These are phyloP conservation scores for Smallanthus sonchifolius DNA, from an alignment of 129 eudicot genomes.

Conservation along the genomic window DNA sequence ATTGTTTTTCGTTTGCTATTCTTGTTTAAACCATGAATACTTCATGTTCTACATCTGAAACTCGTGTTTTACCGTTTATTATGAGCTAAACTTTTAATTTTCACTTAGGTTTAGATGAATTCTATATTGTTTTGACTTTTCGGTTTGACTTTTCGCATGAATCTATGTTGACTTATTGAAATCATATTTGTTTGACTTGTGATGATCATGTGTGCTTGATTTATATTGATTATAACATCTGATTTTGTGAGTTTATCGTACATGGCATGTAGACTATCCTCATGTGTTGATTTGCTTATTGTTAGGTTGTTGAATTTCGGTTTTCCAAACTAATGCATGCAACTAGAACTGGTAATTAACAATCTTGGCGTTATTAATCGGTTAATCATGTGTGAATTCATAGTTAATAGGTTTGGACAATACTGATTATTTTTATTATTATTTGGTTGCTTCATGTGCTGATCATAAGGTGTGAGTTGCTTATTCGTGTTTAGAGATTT, in stretches of 20 bases:
- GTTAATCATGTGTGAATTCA: not conserved
- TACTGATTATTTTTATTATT: not conserved
- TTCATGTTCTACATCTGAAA: too few species aligned
- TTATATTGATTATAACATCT: not conserved
- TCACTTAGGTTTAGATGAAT: not conserved
- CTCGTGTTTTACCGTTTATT: too few species aligned
- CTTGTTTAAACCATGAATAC: too few species aligned
- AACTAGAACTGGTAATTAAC: not conserved
- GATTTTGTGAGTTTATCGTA: not conserved
- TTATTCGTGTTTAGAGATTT: not conserved
- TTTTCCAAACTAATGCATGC: not conserved
- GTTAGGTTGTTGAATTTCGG: not conserved
- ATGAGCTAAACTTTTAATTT: too few species aligned
- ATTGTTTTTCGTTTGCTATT: too few species aligned
- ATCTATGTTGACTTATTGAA: not conserved
- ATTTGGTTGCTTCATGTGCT: not conserved
- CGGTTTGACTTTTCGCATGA: not conserved
- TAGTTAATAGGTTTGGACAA: not conserved
- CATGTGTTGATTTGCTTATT: not conserved
- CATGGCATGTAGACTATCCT: not conserved
- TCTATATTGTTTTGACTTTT: not conserved
- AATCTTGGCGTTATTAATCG: not conserved
- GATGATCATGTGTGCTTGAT: too few species aligned
- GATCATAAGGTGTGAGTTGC: not conserved
- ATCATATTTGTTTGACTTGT: too few species aligned